Evolutionary conservation across 768 basidiomycete species (phyloP), one percentile per base, ranked within the genome.

Genomic region (Xerocomus brunneocitrinus): DNA sequence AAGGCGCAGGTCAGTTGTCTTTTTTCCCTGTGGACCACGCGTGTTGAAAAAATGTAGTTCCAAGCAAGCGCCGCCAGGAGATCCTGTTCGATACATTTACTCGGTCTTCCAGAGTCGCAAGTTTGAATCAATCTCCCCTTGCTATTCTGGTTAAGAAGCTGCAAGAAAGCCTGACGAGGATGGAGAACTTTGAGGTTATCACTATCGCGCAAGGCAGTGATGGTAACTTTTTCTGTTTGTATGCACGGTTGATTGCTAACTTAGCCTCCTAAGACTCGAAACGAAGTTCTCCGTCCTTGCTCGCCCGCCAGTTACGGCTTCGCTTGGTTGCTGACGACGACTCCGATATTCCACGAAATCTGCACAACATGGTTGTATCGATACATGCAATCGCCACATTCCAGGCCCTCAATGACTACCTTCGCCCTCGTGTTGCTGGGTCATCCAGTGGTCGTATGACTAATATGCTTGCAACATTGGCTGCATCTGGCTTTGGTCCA

Each of bases 371-470:
- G 64, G 91, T 93, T 36, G 91, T 98, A 22, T 98, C 95, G 7
- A 98, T 98, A 56, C 95, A 98, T 66, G 95, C 95, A 6, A 97
- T 98, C 57, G 95, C 97, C 1, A 98, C 94, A 1, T 93, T 98
- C 80, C 93, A 97, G 67, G 94, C 95, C 1, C 79, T 98, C 30
- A 91, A 97, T 63, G 95, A 97, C 68, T 99, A 98, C 67, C 81
- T 98, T 12, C 87, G 93, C 1, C 95, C 95, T 25, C 82, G 92
- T 4, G 86, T 97, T 31, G 76, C 91, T 6, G 90, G 91, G 0
- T 66, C 89, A 47, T 77, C 79, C 8, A 74, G 79, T 52, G 76
- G 78, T 28, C 81, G 93, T 13, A 71, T 95, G 27, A 87, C 89
- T 9, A 87, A 86, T 45, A 93, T 95, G 87, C 81, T 97, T 44